These are phyloP conservation scores for Lactarius quietus DNA, from an alignment of 768 basidiomycete species.

Conservation along the genomic window DNA sequence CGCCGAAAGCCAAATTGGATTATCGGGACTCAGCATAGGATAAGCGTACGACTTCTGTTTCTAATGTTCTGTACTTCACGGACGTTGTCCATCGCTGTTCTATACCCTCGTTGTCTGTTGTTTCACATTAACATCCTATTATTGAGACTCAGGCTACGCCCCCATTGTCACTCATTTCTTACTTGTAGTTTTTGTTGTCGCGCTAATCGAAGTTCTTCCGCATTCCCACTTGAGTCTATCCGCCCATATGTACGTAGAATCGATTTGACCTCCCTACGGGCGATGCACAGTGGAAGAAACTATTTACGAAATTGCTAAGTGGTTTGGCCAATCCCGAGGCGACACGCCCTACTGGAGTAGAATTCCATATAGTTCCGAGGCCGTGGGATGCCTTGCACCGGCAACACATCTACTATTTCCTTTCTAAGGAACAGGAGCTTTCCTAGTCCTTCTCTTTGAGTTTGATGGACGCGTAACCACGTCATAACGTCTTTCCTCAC, in stretches of 20 bases:
- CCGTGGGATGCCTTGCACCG: background rate
- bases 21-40: background rate
- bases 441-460: background rate
- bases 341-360: background rate
- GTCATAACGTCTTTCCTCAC: background rate
- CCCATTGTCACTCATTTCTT: background rate
- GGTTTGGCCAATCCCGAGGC: background rate
- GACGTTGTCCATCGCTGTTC: background rate
- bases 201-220: background rate
- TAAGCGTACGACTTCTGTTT: background rate
- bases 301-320: background rate
- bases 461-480: background rate
- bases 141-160: background rate
- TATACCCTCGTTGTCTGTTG: background rate
- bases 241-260: too few species aligned
- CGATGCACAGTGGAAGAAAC: background rate
- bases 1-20: conserved; percentile 1
- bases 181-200: conserved; percentile 1
- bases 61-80: background rate
- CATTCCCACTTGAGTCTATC: background rate
- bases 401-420: background rate
- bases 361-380: background rate
- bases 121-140: background rate
- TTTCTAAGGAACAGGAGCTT: background rate
- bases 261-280: too few species aligned